Base-by-base conservation (phyloP, 2,329 filamentous ascomycete genomes). In the Colletotrichum liaoningense region DNA sequence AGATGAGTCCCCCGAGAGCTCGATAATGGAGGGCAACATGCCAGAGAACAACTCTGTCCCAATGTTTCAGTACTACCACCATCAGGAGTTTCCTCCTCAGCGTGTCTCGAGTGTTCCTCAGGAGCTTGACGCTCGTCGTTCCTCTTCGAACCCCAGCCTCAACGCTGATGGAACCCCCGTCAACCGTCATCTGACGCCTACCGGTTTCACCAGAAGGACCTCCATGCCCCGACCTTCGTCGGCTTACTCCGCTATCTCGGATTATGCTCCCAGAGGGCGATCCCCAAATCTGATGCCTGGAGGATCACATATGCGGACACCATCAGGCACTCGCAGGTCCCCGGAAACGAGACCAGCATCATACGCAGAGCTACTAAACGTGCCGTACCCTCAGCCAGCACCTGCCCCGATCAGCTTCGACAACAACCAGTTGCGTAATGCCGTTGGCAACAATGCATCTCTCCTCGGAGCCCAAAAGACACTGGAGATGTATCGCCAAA, bases 401-500 rank as follows among this genome's bases (percentile, higher is more conserved):
- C 89, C 90, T 5, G 87, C 91, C 84, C 82, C 94, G 84, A 79
- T 94, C 85, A 79, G 90, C 33, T 88, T 97, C 73, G 94, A 97
- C 82, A 98, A 98, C 80, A 91, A 93, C 12, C 89, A 93, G 75
- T 86, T 99, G 62, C 93, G 94, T 73, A 91, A 89, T 69, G 92
- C 90, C 19, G 92, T 99, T 28, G 97, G 97, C 57, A 93, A 91
- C 80, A 97, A 97, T 84, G 96, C 96, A 4, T 98, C 95, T 24
- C 88, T 99, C 14, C 89, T 99, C 35, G 95, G 95, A 79, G 93
- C 94, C 42, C 94, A 96, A 80, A 95, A 98, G 84, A 99, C 97
- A 1, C 89, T 99, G 62, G 95, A 98, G 68, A 98, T 98, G 96
- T 99, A 99, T 82, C 91, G 96, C 57, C 93, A 93, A 68, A 99